Conservation (phyloP, 2,329 filamentous ascomycete species). For the Neoascochyta sp. region DNA sequence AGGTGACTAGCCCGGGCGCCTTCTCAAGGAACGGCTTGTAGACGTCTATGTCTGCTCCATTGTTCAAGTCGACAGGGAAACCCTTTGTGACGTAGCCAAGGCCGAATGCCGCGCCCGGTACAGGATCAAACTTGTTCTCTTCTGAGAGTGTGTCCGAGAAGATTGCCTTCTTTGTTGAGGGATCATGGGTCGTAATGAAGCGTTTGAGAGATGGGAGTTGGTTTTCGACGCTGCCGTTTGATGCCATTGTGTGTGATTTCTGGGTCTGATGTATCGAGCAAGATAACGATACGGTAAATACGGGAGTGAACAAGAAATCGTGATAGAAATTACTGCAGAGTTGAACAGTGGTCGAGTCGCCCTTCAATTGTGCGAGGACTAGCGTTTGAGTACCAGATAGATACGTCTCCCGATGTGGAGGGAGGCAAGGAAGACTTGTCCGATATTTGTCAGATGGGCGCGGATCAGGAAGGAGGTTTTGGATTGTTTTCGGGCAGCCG, state of each 20-base stretch:
- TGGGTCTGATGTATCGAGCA: no score
- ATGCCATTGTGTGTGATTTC: no score
- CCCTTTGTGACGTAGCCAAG: constrained; percentile 49
- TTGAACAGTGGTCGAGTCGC: no score
- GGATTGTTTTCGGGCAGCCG: no score
- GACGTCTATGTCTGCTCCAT: constrained; percentile 44
- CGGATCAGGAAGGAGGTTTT: no score
- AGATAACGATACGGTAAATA: no score
- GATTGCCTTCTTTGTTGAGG: constrained; percentile 29
- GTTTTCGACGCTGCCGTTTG: constrained; percentile 12
- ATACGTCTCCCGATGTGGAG: constrained; percentile 10
- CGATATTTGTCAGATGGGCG: no score
- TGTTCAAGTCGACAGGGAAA: constrained; percentile 46
- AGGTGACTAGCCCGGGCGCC: constrained; percentile 49
- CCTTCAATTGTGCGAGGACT: no score
- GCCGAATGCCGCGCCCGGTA: constrained; percentile 39
- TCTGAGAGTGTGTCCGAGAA: constrained; percentile 29
- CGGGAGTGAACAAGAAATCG: background rate
- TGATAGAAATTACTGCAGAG: no score
- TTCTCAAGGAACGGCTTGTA: constrained; percentile 45
- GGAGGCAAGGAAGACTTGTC: no score
- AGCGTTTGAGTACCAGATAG: no score
- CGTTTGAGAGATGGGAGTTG: constrained; percentile 30
- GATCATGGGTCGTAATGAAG: constrained; percentile 37
- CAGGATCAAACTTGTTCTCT: constrained; percentile 15